Base-by-base conservation (phyloP, 805 yeast genomes). In the Yarrowia keelungensis region DNA sequence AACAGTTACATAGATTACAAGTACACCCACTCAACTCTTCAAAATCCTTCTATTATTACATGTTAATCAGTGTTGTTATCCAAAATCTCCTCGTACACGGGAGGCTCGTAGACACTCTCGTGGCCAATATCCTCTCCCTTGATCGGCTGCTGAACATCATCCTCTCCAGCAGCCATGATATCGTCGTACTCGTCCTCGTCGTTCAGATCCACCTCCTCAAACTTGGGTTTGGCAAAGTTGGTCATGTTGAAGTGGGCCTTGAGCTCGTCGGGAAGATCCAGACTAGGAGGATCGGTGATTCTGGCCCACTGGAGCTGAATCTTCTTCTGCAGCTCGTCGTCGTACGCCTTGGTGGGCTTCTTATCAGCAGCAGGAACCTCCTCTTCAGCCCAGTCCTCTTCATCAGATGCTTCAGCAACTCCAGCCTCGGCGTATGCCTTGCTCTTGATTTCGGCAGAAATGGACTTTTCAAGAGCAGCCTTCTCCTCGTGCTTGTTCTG, bases 111-210 rank as follows among this genome's bases (percentile, higher is more conserved):
- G 11, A 49, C 22, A 38, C 47, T 47, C 22, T 47, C 67, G 22
- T 47, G 67, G 22, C 56, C 67, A 2, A 62, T n/a, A 12, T 62
- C n/a, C 46, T 62, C 67, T 2, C 67, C 67, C 54, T 49, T 47
- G 11, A 49, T 19, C 7, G 32, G 36, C 32, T 32, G 43, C 15
- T 3, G 43, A 11, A 14, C 4, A 5, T 59, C 66, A 19, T 43
- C 66, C 2, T 45, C 53, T 5, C 22, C 65, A 8, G 65, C 65
- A 62, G 56, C 67, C 54, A 62, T 47, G 16, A 49, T 39, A 7
- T 62, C 67, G 41, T 62, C 67, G 39, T 62, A 62, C 15, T 62
- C 56, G 19, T 62, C 67, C 5, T 62, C 67, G n/a, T 62, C 67
- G 11, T n/a, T n/a, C 15, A 62, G 56, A 39, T 62, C 67, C 22